Base-by-base conservation (phyloP, 176 grass and related monocot species). In the Secale cereale region DNA sequence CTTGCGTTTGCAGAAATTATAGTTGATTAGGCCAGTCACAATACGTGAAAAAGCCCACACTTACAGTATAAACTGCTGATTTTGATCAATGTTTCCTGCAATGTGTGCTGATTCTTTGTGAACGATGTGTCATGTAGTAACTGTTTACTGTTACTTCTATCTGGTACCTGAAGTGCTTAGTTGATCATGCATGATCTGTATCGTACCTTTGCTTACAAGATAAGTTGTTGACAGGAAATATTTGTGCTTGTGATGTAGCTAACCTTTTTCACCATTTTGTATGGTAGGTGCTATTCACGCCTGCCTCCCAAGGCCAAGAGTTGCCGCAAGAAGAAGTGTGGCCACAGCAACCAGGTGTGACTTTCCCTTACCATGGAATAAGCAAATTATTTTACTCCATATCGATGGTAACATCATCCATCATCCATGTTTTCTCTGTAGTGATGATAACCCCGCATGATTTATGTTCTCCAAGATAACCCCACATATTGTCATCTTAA, bases 341-440 rank as follows among this genome's bases (percentile, higher is more conserved):
- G 90, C 25, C 80, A 87, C 83, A 95, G 93, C 93, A 95, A 88
- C 67, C 83, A 89, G 90, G 93, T 94, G 37, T 72, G 7, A 13
- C 9, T 29, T 27, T 70, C 16, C 12, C 19, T 37, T 39, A 12
- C 39, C 3, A 70, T 70, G 2, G 22, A 70, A 66, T 66, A 33
- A 14, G 25, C 5, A 0, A 71, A 73, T 0, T 72, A n/a, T 72
- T 71, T 43, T 40, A 71, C 68, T 23, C 11, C 39, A 73, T 14
- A 73, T 45, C 22, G 43, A 26, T 31, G 65, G 17, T 50, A 75
- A 26, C 71, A 52, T 52, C 36, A 37, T 36, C 39, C n/a, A 45
- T 16, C 59, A n/a, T 57, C 2, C 7, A 19, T 59, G 9, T 54
- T 3, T 74, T 74, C 45, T 15, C 17, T 48, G 2, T 59, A 10